These are phyloP conservation scores for Globisporangium polare DNA, from an alignment of 352 stramenopile genomes.

Conservation along the genomic window DNA sequence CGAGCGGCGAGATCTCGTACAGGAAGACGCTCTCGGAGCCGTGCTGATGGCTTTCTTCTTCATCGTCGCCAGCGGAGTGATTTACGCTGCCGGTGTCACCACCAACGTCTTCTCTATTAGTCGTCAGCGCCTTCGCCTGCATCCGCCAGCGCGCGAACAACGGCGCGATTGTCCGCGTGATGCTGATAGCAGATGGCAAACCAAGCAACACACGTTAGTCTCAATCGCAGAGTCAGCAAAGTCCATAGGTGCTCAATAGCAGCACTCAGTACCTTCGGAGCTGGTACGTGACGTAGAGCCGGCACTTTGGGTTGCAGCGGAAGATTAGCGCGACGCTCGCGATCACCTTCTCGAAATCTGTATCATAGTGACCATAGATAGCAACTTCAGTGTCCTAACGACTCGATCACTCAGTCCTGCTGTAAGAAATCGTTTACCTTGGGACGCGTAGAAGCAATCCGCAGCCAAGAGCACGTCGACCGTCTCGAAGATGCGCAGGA, in stretches of 20 bases:
- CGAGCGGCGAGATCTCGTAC: constrained; percentile 37
- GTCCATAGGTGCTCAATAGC: background rate
- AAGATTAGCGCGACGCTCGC: constrained; percentile 65
- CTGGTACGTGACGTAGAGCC: constrained; percentile 63
- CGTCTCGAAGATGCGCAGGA: constrained; percentile 22
- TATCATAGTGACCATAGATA: background rate
- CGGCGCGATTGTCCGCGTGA: constrained; percentile 55
- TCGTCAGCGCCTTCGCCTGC: constrained; percentile 28
- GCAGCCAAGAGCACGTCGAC: constrained; percentile 55
- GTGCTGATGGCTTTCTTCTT: background rate
- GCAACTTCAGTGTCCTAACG: background rate
- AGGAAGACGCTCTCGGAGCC: constrained; percentile 50
- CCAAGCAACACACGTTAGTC: background rate
- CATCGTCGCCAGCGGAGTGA: constrained; percentile 5
- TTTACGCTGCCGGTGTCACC: background rate
- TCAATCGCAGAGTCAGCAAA: background rate
- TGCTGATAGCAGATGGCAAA: constrained; percentile 17
- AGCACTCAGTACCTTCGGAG: constrained; percentile 42
- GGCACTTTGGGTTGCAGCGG: constrained; percentile 35
- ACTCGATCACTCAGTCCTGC: background rate
- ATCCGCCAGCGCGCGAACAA: constrained; percentile 51
- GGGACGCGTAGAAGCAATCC: constrained; percentile 68
- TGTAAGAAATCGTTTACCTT: constrained; percentile 27
- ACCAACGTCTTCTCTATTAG: constrained; percentile 14
- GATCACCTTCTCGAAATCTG: constrained; percentile 71